These are phyloP conservation scores for Globisporangium irregulare DNA, from an alignment of 352 stramenopile species.

Conservation along the genomic window DNA sequence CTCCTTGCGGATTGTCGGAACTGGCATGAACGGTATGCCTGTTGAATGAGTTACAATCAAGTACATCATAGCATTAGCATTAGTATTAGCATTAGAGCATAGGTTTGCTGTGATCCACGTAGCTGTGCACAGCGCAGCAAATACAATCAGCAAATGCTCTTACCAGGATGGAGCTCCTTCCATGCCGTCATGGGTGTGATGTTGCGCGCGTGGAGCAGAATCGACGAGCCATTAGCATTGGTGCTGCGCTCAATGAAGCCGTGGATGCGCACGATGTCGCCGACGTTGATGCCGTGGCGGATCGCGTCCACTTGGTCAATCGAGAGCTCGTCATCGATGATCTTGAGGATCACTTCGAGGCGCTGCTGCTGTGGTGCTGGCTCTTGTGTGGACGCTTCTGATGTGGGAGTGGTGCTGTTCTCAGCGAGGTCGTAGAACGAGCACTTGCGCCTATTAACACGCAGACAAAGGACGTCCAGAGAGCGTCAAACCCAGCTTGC, in stretches of 20 bases:
- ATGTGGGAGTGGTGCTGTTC: neutral
- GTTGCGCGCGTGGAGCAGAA: constrained; percentile 47
- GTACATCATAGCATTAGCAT: neutral
- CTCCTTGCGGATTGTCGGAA: constrained; percentile 37
- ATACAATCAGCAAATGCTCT: neutral
- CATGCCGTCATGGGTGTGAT: constrained; percentile 41
- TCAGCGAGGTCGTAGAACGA: constrained; percentile 73
- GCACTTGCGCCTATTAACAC: constrained; percentile 46
- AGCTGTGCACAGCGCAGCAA: neutral
- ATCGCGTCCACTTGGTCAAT: constrained; percentile 63
- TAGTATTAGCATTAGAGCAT: neutral
- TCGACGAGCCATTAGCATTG: neutral
- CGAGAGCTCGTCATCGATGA: constrained; percentile 63
- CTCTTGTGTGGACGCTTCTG: neutral
- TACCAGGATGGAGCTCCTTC: constrained; percentile 50
- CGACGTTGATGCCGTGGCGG: constrained; percentile 56
- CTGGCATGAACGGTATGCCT: constrained; percentile 52
- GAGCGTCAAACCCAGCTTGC: neutral
- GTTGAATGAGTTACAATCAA: neutral
- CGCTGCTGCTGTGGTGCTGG: constrained; percentile 25
- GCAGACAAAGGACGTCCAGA: neutral
- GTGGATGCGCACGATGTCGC: constrained; percentile 59
- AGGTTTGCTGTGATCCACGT: neutral
- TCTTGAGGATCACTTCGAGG: constrained; percentile 77
- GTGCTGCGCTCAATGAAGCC: constrained; percentile 54